Evolutionary conservation across 331 rosid species (phyloP).

Genomic region (Acacia pycnantha): DNA sequence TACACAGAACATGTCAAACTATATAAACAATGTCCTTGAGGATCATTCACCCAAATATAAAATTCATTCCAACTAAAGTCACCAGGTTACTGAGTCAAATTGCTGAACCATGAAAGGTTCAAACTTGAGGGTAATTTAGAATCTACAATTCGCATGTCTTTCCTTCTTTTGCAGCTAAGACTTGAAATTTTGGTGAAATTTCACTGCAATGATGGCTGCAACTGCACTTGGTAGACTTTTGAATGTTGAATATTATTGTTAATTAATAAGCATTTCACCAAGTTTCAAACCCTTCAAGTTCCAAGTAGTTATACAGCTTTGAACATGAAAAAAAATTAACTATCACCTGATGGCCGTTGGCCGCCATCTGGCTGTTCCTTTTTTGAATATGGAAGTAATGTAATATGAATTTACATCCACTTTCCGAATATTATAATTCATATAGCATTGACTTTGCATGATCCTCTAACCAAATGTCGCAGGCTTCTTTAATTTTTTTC

Average conservation of each 20-base stretch:
- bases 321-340: neutral
- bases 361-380: conserved; percentile 17
- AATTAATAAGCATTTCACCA: neutral
- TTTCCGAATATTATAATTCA: neutral
- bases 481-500: neutral
- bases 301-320: neutral
- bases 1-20: conserved; percentile 1
- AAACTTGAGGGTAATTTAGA: neutral
- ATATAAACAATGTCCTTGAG: neutral
- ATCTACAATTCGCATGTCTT: neutral
- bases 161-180: neutral
- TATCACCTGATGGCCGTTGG: neutral
- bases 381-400: neutral
- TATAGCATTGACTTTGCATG: conserved; percentile 11
- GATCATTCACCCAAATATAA: neutral
- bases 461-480: neutral
- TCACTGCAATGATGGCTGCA: neutral
- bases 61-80: neutral
- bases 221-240: neutral
- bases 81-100: conserved; percentile 12
- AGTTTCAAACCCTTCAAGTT: neutral
- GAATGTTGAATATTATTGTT: neutral
- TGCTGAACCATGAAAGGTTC: neutral
- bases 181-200: conserved; percentile 5
- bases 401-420: neutral